Evolutionary conservation across 331 rosid genomes (phyloP), one percentile per base, ranked within the genome.

Genomic region (Quercus tomentella): DNA sequence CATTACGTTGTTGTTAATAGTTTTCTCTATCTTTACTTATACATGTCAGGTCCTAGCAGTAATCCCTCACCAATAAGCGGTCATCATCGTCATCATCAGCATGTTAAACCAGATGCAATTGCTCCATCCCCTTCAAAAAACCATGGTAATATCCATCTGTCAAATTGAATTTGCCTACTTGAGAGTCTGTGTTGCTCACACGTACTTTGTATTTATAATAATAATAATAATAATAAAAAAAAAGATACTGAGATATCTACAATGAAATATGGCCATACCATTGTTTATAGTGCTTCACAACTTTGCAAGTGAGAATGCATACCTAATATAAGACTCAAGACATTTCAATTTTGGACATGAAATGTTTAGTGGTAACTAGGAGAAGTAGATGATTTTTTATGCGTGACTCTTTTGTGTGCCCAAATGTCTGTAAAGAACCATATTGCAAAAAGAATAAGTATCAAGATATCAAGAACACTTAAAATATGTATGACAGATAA

Each of bases 101-200:
- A 26, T 41, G 79, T 49, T 75, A 83, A 26, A 45, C 84, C 92
- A 73, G 83, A 25, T 86, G 77, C 80, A 55, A 58, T 67, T 66
- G 89, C 97, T 79, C 93, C 96, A 23, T 77, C 92, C 61, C 97
- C 93, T 58, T 85, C 91, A 69, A 85, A 84, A 76, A 85, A 78
- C 71, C 90, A 85, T 87, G 97, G 98, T 93, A 85, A 77, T 56
- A 57, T 86, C 22, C n/a, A n/a, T 61, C 49, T 41, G 78, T 72
- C 75, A 60, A 45, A 49, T 28, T 7, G 28, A 78, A 68, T 75
- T 77, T 70, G 18, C 37, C 54, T 73, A 62, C 75, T 57, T 23
- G 43, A 26, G 31, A 66, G 52, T 33, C 76, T 73, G 45, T 25
- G 58, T 66, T 76, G 69, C 54, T 2, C 15, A 12, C 52, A 45